Evolutionary conservation across 768 basidiomycete genomes (phyloP), one percentile per base, ranked within the genome.

Genomic region (Chalciporus pseudorubinellus): DNA sequence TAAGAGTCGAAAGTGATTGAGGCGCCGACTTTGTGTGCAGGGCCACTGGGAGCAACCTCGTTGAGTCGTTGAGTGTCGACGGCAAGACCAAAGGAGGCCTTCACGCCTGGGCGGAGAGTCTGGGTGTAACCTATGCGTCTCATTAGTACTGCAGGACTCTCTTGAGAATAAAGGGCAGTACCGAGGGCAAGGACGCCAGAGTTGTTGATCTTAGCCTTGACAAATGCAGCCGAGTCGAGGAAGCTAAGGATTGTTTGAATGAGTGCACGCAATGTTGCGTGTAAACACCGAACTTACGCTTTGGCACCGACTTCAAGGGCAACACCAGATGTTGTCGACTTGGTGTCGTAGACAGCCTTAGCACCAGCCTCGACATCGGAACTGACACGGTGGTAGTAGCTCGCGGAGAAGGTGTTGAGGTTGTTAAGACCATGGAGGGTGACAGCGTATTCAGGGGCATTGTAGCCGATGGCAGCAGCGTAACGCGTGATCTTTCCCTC

Each of bases 131-230:
- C 87, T 87, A 55, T 11, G 20, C 53, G 59, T 28, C 20, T 36
- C 28, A 33, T 67, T 36, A 63, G 55, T 19, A 19, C 50, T 9
- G 45, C 28, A 44, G 41, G 46, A 43, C 40, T 4, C 2, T 46
- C 29, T 7, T 16, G 20, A 51, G 28, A 14, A n/a, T n/a, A 31
- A n/a, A 12, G 18, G 11, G 3, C 65, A 72, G 55, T 67, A 91
- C 83, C 87, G 59, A 95, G 84, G 63, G 83, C 87, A 59, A 97
- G 80, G 67, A 95, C 80, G 79, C 95, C 95, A 52, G 84, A 70
- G 76, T 95, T 95, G 84, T 98, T 98, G 78, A 98, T 95, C 82
- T 98, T 98, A 60, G 94, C 91, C 82, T 99, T 98, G 75, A 98
- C 80, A 67, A 91, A 98, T 9, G 94, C 87, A 58, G 92, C 85